Conservation (phyloP, 2,329 filamentous ascomycete genomes). For the Raffaelea arxii region DNA sequence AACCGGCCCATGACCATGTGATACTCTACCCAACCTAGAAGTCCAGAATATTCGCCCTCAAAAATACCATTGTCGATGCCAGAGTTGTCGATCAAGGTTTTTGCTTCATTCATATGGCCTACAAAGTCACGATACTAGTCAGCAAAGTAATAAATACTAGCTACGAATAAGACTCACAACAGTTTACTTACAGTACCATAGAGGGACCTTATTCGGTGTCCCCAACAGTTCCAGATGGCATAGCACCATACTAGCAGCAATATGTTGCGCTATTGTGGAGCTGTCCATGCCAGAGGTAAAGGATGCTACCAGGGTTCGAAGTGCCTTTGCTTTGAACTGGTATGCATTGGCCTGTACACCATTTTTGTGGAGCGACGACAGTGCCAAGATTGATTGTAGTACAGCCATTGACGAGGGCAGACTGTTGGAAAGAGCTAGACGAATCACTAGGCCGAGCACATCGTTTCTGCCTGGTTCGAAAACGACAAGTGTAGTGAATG, state of each 20-base stretch:
- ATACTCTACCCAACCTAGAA: conserved; percentile 7
- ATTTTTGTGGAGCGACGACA: conserved; percentile 3
- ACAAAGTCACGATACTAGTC: neutral
- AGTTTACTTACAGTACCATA: conserved; percentile 7
- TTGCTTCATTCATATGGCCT: conserved; percentile 4
- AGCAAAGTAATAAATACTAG: neutral
- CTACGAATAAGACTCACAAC: neutral
- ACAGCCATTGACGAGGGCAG: conserved; percentile 4
- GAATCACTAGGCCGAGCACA: conserved; percentile 2
- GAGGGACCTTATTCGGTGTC: conserved; percentile 1
- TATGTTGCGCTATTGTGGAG: conserved; percentile 1
- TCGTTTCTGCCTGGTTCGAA: conserved; percentile 2
- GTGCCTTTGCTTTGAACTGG: conserved; percentile 3
- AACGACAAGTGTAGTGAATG: conserved; percentile 4
- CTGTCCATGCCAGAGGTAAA: neutral
- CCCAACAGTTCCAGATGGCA: conserved; percentile 6
- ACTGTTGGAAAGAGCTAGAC: conserved; percentile 4
- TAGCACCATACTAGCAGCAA: conserved; percentile 4
- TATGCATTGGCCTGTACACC: conserved; percentile 2
- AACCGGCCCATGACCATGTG: conserved; percentile 7
- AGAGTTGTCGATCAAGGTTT: conserved; percentile 2
- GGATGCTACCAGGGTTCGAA: conserved; percentile 3
- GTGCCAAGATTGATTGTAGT: conserved; percentile 4
- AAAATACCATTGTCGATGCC: conserved; percentile 2
- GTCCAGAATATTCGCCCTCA: neutral